Percentiles rank a stretch among this genome's conserved stretches.
Conservation (phyloP, 2,329 filamentous ascomycete genomes). For the Alternaria solani region DNA sequence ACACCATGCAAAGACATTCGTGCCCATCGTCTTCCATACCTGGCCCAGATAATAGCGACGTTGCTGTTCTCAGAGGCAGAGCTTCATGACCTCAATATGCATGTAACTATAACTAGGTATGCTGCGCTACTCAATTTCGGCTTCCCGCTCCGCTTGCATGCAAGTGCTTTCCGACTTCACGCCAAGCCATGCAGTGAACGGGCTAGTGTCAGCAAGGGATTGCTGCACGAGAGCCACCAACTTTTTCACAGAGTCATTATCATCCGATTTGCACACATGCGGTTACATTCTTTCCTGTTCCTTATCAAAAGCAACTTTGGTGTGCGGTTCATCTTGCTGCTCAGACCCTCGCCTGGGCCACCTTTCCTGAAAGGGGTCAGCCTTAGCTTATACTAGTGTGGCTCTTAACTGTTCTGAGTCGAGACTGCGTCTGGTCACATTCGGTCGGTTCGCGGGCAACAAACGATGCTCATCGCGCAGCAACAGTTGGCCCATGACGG, state of each 20-base stretch:
- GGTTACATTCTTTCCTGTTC: conserved; percentile 30
- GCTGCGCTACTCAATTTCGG: conserved; percentile 17
- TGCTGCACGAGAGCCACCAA: conserved; percentile 29
- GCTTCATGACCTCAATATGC: conserved; percentile 6
- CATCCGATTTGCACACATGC: conserved; percentile 27
- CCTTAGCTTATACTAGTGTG: conserved; percentile 18
- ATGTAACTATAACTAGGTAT: conserved; percentile 6
- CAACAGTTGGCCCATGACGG: conserved; percentile 12
- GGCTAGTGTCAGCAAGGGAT: conserved; percentile 23
- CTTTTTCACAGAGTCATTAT: conserved; percentile 29
- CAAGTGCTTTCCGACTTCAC: conserved; percentile 36
- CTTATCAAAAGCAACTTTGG: conserved; percentile 16
- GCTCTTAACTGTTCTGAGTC: conserved; percentile 15
- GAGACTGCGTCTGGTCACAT: conserved; percentile 29
- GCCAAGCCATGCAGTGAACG: conserved; percentile 42
- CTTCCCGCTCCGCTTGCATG: conserved; percentile 19
- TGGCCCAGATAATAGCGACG: not conserved
- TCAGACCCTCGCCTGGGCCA: conserved; percentile 13
- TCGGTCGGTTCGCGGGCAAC: conserved; percentile 24
- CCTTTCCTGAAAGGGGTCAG: conserved; percentile 23
- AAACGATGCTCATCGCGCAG: conserved; percentile 20
- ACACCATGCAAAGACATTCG: conserved; percentile 13
- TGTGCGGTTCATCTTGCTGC: conserved; percentile 25
- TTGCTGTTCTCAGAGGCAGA: not conserved
- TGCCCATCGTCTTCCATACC: not conserved